These are phyloP conservation scores for Eucalyptus tenuipes DNA, from an alignment of 345 rosid genomes.

Conservation along the genomic window DNA sequence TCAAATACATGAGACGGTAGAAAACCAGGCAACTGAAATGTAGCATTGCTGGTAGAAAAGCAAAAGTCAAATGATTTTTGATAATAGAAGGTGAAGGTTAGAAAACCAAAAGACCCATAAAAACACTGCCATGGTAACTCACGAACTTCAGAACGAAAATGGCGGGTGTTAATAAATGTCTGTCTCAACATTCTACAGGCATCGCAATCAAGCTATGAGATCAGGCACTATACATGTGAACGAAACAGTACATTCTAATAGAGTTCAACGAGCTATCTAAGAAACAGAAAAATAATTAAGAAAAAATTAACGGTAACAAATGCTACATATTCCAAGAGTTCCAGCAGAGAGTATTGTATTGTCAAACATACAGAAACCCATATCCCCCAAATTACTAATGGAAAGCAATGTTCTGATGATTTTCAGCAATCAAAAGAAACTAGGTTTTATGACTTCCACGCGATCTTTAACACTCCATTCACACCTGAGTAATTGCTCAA, in stretches of 20 bases:
- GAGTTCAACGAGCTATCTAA: neutral
- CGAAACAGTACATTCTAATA: neutral
- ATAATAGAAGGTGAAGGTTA: neutral
- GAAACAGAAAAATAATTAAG: neutral
- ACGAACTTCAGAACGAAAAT: neutral
- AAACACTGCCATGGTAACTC: neutral
- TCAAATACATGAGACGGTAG: slow-evolving; percentile 49
- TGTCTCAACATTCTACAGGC: neutral
- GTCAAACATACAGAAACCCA: neutral
- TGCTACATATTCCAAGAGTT: neutral
- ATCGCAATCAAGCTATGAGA: neutral
- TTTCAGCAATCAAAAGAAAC: neutral
- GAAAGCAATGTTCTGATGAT: neutral
- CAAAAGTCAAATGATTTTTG: neutral
- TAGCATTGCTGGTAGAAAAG: slow-evolving; percentile 57
- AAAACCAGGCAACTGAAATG: slow-evolving; percentile 77
- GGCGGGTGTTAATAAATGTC: neutral
- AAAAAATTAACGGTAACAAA: neutral
- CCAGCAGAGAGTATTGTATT: neutral
- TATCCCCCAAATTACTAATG: neutral
- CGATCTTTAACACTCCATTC: neutral
- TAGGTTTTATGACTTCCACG: neutral
- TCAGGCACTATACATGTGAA: neutral
- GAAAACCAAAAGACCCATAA: neutral
- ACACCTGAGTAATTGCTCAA: neutral